Base-by-base conservation (phyloP, 257 asterid species). In the Solanum ossicruentum region DNA sequence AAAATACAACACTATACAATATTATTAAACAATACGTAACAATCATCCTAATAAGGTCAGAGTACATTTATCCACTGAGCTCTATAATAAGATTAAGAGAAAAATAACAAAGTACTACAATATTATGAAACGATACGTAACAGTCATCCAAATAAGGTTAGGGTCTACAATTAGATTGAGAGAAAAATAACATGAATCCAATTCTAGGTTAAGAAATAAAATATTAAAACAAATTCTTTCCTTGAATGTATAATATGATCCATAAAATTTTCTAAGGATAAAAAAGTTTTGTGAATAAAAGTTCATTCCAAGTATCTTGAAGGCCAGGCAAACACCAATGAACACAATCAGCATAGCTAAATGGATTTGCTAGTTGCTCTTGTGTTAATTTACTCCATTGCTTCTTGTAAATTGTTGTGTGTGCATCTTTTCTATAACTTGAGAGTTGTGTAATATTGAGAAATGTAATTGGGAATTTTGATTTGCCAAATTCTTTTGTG, bases 321-420 rank as follows among this genome's bases (percentile, higher is more conserved):
- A 77, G 65, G 13, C 82, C 82, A 2, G 98, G 98, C 58, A 95
- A 83, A 58, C 98, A 95, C 98, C 98, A 95, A 55, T 95, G 98
- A 12, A 93, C 91, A 89, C 98, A 95, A 69, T 95, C 98, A 0
- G 98, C 97, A 26, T 90, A 93, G 85, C 92, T 88, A 3, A 8
- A 77, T 1, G 97, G 96, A 63, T 92, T 85, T 0, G 93, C 92
- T 4, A 85, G 51, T 82, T 93, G 92, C 56, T 91, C 81, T 8
- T 87, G 85, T 0, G 93, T 91, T 32, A 93, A 75, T 0, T 85
- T 92, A n/a, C 49, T 86, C 92, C 89, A 91, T 21, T 86, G 93
- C 43, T 87, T 79, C 87, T 91, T 93, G 92, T 93, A 91, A 26
- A 95, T 90, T 1, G 97, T 86, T 1, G 94, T 92, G 72, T 95